phyloP scores from a whole-genome alignment of 257 asterid genomes.

The Marsdenia floribunda region DNA sequence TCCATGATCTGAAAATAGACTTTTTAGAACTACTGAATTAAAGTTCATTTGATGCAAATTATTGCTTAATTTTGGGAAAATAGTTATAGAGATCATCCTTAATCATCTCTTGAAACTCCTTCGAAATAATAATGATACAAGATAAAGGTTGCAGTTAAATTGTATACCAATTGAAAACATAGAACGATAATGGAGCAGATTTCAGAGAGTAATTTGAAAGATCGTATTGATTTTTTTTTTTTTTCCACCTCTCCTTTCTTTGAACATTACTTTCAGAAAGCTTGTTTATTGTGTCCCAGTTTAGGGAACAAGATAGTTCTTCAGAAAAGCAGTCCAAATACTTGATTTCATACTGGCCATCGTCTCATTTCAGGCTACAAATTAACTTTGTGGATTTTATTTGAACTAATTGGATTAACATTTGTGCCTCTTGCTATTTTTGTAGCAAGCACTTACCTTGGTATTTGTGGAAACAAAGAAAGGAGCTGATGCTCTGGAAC shows the following conservation, averaged over 20 bases:
- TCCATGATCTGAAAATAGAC: neutral
- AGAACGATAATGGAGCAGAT: neutral
- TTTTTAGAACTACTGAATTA: neutral
- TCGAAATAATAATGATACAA: neutral
- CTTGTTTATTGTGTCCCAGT: neutral
- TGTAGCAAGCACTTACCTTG: constrained; percentile 69
- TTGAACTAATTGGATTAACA: constrained; percentile 3
- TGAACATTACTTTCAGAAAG: neutral
- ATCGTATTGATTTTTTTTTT: neutral
- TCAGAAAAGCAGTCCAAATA: neutral
- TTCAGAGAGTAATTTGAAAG: neutral
- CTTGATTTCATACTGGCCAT: neutral
- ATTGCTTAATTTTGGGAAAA: neutral
- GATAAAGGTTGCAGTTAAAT: neutral
- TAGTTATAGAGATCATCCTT: neutral
- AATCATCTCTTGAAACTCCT: neutral
- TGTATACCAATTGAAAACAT: neutral
- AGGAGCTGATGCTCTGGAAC: constrained; percentile 82
- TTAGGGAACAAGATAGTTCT: neutral
- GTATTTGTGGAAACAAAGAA: constrained; percentile 91
- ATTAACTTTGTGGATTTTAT: constrained; percentile 1
- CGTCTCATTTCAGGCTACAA: neutral
- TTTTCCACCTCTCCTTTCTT: neutral
- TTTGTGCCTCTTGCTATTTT: constrained; percentile 18
- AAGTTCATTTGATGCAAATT: neutral